Base-by-base conservation (phyloP, 345 rosid species). In the Rhizophora mangle region DNA sequence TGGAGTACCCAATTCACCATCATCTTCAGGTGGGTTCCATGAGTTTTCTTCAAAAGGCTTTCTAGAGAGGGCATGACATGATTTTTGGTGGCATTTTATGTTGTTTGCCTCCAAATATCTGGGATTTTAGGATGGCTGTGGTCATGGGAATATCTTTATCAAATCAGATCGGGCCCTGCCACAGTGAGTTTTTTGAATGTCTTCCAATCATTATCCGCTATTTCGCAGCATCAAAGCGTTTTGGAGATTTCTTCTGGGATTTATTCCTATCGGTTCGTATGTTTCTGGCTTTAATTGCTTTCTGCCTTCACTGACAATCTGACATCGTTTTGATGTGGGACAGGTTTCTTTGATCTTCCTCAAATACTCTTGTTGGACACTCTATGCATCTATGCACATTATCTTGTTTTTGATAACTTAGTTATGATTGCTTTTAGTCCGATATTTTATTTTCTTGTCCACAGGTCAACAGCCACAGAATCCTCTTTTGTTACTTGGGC, bases 1-100 rank as follows among this genome's bases (percentile, higher is more conserved):
- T 76, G 94, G 85, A 87, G 82, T 89, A 85, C 92, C 99, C 88
- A 87, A 87, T 76, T 92, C 96, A 82, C 92, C 96, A 82, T 81
- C 98, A 75, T 86, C 99, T 92, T 89, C 98, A 95, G 98, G 99
- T 95, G 96, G 98, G 99, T 95, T 93, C 93, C 86, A 77, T 87
- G 87, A 84, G 88, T 88, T 86, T 85, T 86, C 92, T 88, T 91
- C 87, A 82, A 81, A 83, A 78, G 90, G 87, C 83, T 88, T 92
- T 89, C 84, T 92, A 88, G 89, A 78, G 84, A 83, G 74, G 87
- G 72, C 87, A 83, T 87, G 87, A 16, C 60, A 56, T 56, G 60
- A 90, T 69, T 82, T 78, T 82, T 90, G 90, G 82, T 87, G 91
- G 87, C 82, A 76, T 85, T 68, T 81, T 82, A 65, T 89, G 78